These are phyloP conservation scores for Fusarium phyllophilum DNA, from an alignment of 2,329 filamentous ascomycete genomes.

Conservation along the genomic window DNA sequence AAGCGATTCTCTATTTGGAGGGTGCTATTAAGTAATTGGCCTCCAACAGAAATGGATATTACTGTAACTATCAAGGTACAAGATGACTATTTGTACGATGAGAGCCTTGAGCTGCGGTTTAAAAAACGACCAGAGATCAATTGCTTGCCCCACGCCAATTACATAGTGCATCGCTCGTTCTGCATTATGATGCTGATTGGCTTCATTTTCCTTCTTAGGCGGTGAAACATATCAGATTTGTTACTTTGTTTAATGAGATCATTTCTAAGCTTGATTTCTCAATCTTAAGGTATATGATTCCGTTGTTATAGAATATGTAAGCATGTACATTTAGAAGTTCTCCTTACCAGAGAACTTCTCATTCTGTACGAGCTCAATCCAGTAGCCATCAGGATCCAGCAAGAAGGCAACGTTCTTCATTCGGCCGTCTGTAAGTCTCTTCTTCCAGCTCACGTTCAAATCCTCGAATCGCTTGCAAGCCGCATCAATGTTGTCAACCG, in stretches of 20 bases:
- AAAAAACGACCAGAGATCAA: not conserved
- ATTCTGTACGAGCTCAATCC: conserved; percentile 85
- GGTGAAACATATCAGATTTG: not conserved
- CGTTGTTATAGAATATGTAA: not conserved
- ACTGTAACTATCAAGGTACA: conserved; percentile 12
- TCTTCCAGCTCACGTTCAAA: conserved; percentile 89
- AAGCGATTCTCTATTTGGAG: not conserved
- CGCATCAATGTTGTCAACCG: conserved; percentile 88
- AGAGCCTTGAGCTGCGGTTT: not conserved
- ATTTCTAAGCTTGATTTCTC: not conserved
- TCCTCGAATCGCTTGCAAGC: conserved; percentile 89
- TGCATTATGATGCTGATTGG: not conserved
- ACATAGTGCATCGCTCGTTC: not conserved
- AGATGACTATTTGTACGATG: not conserved
- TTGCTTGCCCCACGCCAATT: not conserved
- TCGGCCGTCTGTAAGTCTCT: conserved; percentile 87
- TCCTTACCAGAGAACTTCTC: conserved; percentile 68
- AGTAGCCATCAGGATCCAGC: conserved; percentile 88
- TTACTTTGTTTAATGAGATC: not conserved
- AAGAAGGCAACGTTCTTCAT: conserved; percentile 97
- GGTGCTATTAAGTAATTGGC: not conserved
- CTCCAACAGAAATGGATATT: not conserved
- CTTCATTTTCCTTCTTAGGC: not conserved
- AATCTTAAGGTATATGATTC: not conserved
- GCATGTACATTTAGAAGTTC: conserved; percentile 56